Base-by-base conservation (phyloP, 192 early-diverging fungal species). In the Rhizoclosmatium sp. region DNA sequence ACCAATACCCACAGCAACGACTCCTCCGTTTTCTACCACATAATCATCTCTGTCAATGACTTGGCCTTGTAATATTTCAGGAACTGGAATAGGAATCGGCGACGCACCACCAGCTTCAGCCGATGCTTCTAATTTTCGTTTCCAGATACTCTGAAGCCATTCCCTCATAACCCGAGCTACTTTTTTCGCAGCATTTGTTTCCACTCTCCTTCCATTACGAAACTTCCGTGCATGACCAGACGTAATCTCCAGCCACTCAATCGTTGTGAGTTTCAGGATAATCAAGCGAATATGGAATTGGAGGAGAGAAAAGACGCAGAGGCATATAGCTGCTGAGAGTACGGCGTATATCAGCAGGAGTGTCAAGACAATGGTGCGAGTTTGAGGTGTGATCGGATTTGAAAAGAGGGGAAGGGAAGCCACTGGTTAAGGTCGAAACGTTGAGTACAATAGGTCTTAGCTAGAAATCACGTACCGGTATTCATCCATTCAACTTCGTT, bases 261-360 rank as follows among this genome's bases (percentile, higher is more conserved):
- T 73, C 46, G 78, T 80, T n/a, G 78, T 73, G 39, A 80, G 12
- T 14, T 71, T 48, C 4, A 80, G 40, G 39, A 77, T 68, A 12
- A 51, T 58, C 47, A 77, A 51, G 2, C 65, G 62, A 3, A 68
- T 68, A 48, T 77, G 75, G 65, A 77, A 77, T 46, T 44, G 12
- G 2, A 77, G 65, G 0, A 77, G 47, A 2, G 65, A 65, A 23
- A 39, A 66, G 12, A 68, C 56, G 21, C 4, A 16, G 4, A 65
- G 7, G 21, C 19, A 49, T 5, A 68, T 3, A 1, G 47, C 49
- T 2, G 46, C 16, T 16, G 64, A 62, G n/a, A 66, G 5, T 9
- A 65, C 14, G 44, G 65, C 23, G 42, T 77, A 77, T 4, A 58
- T 4, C 2, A 59, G 39, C 1, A 45, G 49, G 4, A 58, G 4